Evolutionary conservation across 208 protist genomes (phyloP), one percentile per base, ranked within the genome.

Genomic region (Trypanosoma mega): DNA sequence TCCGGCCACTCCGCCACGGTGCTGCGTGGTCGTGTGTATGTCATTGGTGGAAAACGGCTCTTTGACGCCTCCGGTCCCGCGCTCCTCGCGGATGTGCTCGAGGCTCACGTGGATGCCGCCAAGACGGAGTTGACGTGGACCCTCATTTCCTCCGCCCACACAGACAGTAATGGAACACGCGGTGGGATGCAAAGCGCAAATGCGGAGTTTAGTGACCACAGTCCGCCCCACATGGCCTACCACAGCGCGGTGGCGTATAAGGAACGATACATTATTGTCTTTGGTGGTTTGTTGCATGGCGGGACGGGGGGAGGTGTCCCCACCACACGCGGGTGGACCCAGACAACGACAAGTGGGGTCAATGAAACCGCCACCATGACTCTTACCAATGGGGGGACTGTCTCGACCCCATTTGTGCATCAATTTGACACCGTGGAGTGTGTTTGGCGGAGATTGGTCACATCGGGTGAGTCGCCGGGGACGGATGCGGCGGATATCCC

Each of bases 171-270:
- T 26, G 26, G 5, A 29, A 16, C 5, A 9, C 18, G 9, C 34
- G 9, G 6, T n/a, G n/a, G n/a, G n/a, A n/a, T n/a, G n/a, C n/a
- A n/a, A n/a, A n/a, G n/a, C n/a, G n/a, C n/a, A n/a, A n/a, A n/a
- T 9, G 37, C 37, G 34, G 34, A 39, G 24, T 46, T 57, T 23
- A 31, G 41, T 1, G 0, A 21, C 14, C 61, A 45, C 46, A 21
- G 33, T 21, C 12, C 34, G 11, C 45, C 45, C 16, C 23, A 43
- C 12, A 41, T 52, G 12, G 62, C 62, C 3, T 68, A 68, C 31
- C 62, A 68, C 27, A 86, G 76, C 0, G 78, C 81, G 1, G 78
- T 88, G 6, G 61, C 80, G 8, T 78, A 74, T 47, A 53, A 55
- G n/a, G 60, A 64, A 24, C 46, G 74, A 16, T 56, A 74, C 16